Base-by-base conservation (phyloP, 2,329 filamentous ascomycete species). In the Diaporthe citrichinensis region DNA sequence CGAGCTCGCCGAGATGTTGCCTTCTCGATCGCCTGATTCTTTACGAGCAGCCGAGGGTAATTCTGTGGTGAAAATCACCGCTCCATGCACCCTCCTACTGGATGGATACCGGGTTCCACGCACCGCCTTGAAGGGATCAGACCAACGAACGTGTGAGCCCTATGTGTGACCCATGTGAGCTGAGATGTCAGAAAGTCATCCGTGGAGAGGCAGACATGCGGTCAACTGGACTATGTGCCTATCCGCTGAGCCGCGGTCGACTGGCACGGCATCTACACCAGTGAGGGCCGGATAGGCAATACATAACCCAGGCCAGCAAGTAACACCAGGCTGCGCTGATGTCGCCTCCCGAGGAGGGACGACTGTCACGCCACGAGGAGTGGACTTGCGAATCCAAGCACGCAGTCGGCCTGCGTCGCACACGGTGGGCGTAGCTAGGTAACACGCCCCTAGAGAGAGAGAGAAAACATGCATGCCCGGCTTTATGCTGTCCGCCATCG, bases 221-320 rank as follows among this genome's bases (percentile, higher is more conserved):
- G 15, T 51, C 44, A 31, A 39, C 31, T 55, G n/a, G 65, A 41
- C 8, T 20, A 69, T 69, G 62, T 36, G 49, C 34, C 34, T 69
- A 55, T 41, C 65, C 65, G 65, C 49, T 28, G 65, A 69, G 65
- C 65, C 65, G 65, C 65, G 65, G 65, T 69, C 49, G 49, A 55
- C 65, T 36, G 62, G 20, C 65, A 53, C 65, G 65, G 49, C 34
- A 69, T 68, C 23, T 20, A 25, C 65, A 36, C 34, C 49, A 17
- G 23, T 15, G 34, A 55, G 15, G 62, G 5, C 49, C 41, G 31
- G 49, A 5, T 36, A 25, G 65, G 44, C 44, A 36, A 25, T 15
- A 7, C 20, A 14, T 20, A 31, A 28, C 0, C 17, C 41, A 36
- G n/a, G 46, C 7, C 34, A 51, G 1, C 65, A 6, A 53, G 46